A percentile compares a stretch with the other conserved stretches of the same genome.
These are phyloP conservation scores for Tetracladium maxilliforme DNA, from an alignment of 2,329 filamentous ascomycete species.

Conservation along the genomic window DNA sequence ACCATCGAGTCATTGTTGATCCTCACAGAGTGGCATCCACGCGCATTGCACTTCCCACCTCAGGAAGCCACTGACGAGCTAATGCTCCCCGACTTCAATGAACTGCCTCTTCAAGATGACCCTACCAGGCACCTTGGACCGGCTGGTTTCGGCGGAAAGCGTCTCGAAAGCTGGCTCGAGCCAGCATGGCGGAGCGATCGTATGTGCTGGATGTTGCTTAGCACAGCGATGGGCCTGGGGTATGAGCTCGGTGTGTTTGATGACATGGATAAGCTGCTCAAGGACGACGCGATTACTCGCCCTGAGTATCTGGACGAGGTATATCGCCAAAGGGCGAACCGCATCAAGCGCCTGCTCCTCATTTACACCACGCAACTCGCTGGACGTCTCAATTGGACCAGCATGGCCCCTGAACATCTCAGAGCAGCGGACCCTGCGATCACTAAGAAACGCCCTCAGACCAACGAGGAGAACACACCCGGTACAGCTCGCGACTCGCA, in stretches of 20 bases:
- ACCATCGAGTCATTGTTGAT: conserved; percentile 92
- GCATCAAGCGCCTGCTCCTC: conserved; percentile 73
- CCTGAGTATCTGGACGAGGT: conserved; percentile 60
- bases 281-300: conserved; percentile 40
- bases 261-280: conserved; percentile 59
- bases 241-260: conserved; percentile 96
- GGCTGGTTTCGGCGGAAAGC: conserved; percentile 60
- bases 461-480: conserved; percentile 42
- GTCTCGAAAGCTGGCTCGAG: conserved; percentile 92
- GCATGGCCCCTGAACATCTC: conserved; percentile 68
- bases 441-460: conserved; percentile 22
- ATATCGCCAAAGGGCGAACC: conserved; percentile 62
- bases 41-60: conserved; percentile 84
- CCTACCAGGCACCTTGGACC: conserved; percentile 22
- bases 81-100: conserved; percentile 45
- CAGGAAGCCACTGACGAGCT: conserved; percentile 60
- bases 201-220: conserved; percentile 96
- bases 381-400: conserved; percentile 80
- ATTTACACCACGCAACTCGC: conserved; percentile 93
- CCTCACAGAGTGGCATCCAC: conserved; percentile 92
- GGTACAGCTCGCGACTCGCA: conserved; percentile 43
- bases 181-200: conserved; percentile 88
- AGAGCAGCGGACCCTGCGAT: conserved; percentile 41
- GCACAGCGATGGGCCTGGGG: conserved; percentile 75
- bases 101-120: no score